Evolutionary conservation across 192 early-diverging fungal species (phyloP).

Genomic region (Coemansia sp.): DNA sequence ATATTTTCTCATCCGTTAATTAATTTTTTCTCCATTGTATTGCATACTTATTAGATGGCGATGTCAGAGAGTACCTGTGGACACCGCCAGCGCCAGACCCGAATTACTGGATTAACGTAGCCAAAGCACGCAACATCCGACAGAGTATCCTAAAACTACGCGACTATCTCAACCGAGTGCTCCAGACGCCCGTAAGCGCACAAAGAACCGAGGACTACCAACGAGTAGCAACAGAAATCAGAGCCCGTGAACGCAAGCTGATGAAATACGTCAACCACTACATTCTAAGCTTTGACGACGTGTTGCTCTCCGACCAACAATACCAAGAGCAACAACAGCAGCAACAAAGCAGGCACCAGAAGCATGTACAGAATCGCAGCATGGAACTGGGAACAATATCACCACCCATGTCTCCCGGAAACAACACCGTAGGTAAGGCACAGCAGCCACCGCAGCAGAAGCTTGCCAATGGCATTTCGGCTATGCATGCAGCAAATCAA

Average conservation of each 20-base stretch:
- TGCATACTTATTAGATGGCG: not conserved
- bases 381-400: slow-evolving; percentile 30
- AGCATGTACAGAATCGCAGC: not conserved
- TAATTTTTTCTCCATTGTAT: not conserved
- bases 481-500: not conserved
- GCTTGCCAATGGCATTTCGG: not conserved
- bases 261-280: slow-evolving; percentile 44
- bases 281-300: slow-evolving; percentile 48
- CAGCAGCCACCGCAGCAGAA: not conserved
- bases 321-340: not conserved
- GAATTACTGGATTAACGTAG: slow-evolving; percentile 47
- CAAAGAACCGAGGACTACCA: slow-evolving; percentile 9
- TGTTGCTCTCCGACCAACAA: slow-evolving; percentile 6
- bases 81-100: slow-evolving; percentile 45
- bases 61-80: slow-evolving; percentile 26
- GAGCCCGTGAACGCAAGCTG: slow-evolving; percentile 33
- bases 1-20: not conserved
- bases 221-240: slow-evolving; percentile 21
- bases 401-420: slow-evolving; percentile 36
- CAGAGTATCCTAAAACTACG: slow-evolving; percentile 21
- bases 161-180: slow-evolving; percentile 4
- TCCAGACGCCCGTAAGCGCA: not conserved
- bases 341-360: not conserved
- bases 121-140: slow-evolving; percentile 42
- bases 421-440: not conserved